phyloP scores from a whole-genome alignment of 352 stramenopile genomes.

The Pythium biforme region DNA sequence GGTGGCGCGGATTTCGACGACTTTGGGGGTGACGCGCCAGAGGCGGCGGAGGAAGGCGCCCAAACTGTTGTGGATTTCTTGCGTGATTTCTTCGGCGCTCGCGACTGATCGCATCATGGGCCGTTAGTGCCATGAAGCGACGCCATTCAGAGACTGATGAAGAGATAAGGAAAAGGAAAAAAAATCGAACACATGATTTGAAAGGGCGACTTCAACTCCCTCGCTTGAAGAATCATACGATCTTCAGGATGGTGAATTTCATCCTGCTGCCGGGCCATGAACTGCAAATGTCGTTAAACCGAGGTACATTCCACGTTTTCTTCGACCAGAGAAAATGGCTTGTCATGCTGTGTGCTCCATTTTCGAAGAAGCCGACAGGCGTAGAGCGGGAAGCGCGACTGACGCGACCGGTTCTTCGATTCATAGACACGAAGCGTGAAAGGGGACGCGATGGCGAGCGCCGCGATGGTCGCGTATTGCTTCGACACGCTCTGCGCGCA shows the following conservation, averaged over 20 bases:
- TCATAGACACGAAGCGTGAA: too few species aligned
- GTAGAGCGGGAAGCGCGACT: too few species aligned
- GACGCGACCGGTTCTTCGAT: too few species aligned
- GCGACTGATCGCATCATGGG: conserved; percentile 22
- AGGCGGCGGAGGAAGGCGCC: conserved; percentile 17
- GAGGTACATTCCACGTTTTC: conserved; percentile 8
- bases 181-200: conserved; percentile 1
- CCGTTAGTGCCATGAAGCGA: neutral
- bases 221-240: neutral
- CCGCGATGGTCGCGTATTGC: conserved; percentile 82
- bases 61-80: conserved; percentile 63
- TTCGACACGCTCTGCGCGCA: conserved; percentile 81
- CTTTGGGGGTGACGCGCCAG: conserved; percentile 26
- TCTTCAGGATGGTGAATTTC: too few species aligned
- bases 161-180: neutral
- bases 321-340: neutral
- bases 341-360: neutral
- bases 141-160: too few species aligned
- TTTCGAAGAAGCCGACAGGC: conserved; percentile 14
- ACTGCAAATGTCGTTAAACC: conserved; percentile 10
- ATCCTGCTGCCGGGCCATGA: too few species aligned
- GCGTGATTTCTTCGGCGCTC: conserved; percentile 45
- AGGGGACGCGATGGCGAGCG: conserved; percentile 56
- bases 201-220: conserved; percentile 15
- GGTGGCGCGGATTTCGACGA: conserved; percentile 24